Evolutionary conservation across 495 filamentous ascomycete genomes (phyloP), one percentile per base, ranked within the genome.

Genomic region (Saxophila tyrrhenica): DNA sequence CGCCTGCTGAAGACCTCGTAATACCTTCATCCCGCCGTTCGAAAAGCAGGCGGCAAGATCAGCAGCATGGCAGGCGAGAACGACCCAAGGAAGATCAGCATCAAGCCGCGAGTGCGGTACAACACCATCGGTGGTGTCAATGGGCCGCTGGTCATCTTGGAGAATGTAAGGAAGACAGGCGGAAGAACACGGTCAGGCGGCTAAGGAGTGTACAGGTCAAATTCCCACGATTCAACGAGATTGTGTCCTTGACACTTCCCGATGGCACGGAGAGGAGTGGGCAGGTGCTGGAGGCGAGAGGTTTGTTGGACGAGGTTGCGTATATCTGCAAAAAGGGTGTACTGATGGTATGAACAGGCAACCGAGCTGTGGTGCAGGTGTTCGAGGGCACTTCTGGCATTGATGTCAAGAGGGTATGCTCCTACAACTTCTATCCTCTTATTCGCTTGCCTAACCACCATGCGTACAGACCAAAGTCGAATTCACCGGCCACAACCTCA

Each of bases 51-150:
- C 29, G 29, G 7, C 29, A 35, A 13, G 7, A 35, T 13, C 29
- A 35, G 5, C 29, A 35, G 29, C 29, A 56, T 57, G 58, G 58
- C 54, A 41, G 54, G 46, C 49, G 44, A 57, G 1, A 19, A 1
- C 5, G 38, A 43, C 20, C 11, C 53, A 3, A 79, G 88, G 67
- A 88, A 88, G 76, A 81, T 85, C 73, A 77, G 73, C 63, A 78
- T 95, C 67, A 79, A 84, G 69, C 90, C 90, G 63, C 80, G 89
- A 69, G 79, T 95, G 67, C 79, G 86, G 56, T 99, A 99, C 77
- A 99, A 99, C 75, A 99, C 92, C 57, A 89, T 99, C 68, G 86
- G 87, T 69, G 94, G 90, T 71, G 86, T 97, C 70, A 99, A 97
- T 73, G 94, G 92, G 46, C 92, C 92, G 51, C 79, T 97, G 71